Conservation (phyloP, 2,329 filamentous ascomycete genomes). For the Penicillium capsulatum region DNA sequence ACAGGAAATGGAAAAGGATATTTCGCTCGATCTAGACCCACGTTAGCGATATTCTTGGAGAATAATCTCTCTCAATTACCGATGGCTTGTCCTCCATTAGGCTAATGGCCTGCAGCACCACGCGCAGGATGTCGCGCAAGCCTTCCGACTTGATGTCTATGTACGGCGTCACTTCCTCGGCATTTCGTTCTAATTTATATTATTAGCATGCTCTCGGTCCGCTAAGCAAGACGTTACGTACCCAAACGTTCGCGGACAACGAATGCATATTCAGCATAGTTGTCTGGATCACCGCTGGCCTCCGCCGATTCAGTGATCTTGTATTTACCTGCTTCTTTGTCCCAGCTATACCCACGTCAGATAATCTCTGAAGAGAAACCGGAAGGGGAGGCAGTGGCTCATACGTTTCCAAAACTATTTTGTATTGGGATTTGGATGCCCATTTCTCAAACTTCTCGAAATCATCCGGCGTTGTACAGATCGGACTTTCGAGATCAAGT, state of each 20-base stretch:
- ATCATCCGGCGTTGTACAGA: constrained; percentile 11
- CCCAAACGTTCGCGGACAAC: constrained; percentile 22
- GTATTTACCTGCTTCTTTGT: too few relatives aligned
- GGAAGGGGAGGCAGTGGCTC: constrained; percentile 7
- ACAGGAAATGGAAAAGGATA: constrained; percentile 24
- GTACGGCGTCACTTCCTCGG: too few relatives aligned
- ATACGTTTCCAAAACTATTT: too few relatives aligned
- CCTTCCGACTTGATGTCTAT: too few relatives aligned
- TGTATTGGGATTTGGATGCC: too few relatives aligned
- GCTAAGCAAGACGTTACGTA: constrained; percentile 12
- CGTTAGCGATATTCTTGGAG: constrained; percentile 10
- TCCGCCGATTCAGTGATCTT: constrained; percentile 23
- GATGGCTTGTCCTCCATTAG: too few relatives aligned
- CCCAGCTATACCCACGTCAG: constrained; percentile 20
- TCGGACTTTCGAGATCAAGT: too few relatives aligned
- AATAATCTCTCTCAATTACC: constrained; percentile 12
- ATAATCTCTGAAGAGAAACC: constrained; percentile 5
- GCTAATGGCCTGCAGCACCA: too few relatives aligned
- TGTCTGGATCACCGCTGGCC: constrained; percentile 11
- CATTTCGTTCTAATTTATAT: too few relatives aligned
- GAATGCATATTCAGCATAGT: constrained; percentile 25
- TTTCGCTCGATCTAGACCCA: constrained; percentile 19
- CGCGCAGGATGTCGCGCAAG: too few relatives aligned
- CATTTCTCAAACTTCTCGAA: constrained; percentile 14
- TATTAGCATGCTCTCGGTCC: constrained; percentile 13